Evolutionary conservation across 805 yeast genomes (phyloP).

Genomic region (Candida andamanensis): DNA sequence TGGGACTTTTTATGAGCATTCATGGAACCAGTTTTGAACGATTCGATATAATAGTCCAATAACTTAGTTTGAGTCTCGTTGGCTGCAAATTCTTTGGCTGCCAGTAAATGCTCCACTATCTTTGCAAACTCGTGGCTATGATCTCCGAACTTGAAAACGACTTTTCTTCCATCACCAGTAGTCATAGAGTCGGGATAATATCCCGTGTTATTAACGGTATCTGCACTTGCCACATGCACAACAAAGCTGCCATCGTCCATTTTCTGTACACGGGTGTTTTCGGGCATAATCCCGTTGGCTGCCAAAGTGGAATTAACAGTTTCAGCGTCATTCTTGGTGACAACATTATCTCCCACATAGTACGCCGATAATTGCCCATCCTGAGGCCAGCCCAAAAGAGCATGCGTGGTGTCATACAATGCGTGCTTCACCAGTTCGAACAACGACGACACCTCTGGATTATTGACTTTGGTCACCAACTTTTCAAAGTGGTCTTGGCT

Average conservation of each 20-base stretch:
- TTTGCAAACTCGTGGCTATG: constrained; percentile 59
- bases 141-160: constrained; percentile 71
- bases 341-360: constrained; percentile 45
- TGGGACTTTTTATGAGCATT: constrained; percentile 82
- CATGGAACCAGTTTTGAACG: constrained; percentile 79
- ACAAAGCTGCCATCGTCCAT: constrained; percentile 41
- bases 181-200: constrained; percentile 47
- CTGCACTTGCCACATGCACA: constrained; percentile 67
- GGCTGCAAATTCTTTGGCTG: constrained; percentile 62
- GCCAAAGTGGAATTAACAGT: constrained; percentile 65
- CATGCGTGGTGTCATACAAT: constrained; percentile 45
- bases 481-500: constrained; percentile 42
- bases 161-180: constrained; percentile 26
- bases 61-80: constrained; percentile 66
- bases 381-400: constrained; percentile 71
- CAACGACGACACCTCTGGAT: constrained; percentile 25
- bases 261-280: constrained; percentile 74
- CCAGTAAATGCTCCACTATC: constrained; percentile 50
- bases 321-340: constrained; percentile 58
- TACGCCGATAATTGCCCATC: constrained; percentile 73
- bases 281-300: constrained; percentile 60
- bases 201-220: constrained; percentile 40
- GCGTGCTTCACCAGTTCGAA: constrained; percentile 42
- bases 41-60: constrained; percentile 60
- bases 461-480: constrained; percentile 38